phyloP scores from a whole-genome alignment of 768 basidiomycete species.

The Antrodiella citrinella region DNA sequence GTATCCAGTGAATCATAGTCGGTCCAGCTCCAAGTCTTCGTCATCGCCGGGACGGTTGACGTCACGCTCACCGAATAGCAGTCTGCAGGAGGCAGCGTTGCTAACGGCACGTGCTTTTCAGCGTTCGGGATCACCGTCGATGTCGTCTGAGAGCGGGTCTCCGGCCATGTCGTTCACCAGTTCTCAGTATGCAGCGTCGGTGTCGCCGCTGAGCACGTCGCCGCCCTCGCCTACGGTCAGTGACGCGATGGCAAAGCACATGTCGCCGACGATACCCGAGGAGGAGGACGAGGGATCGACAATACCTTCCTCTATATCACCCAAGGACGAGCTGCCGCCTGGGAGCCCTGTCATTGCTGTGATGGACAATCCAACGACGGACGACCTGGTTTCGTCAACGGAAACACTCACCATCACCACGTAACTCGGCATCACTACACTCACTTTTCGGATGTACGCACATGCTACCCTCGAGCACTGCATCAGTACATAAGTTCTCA shows the following conservation, averaged over 20 bases:
- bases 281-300: neutral
- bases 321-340: neutral
- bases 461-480: neutral
- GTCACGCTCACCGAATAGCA: neutral
- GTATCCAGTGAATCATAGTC: slow-evolving; percentile 16
- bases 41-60: neutral
- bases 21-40: slow-evolving; percentile 12
- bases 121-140: slow-evolving; percentile 19
- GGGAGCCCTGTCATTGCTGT: slow-evolving; percentile 6
- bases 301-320: neutral
- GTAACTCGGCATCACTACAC: neutral
- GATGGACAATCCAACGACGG: neutral
- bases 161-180: slow-evolving; percentile 54
- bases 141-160: slow-evolving; percentile 41
- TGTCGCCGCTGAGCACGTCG: slow-evolving; percentile 23
- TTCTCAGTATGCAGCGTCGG: slow-evolving; percentile 27
- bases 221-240: slow-evolving; percentile 21
- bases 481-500: neutral
- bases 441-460: neutral
- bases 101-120: neutral
- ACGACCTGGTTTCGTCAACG: slow-evolving; percentile 1
- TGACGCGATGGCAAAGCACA: slow-evolving; percentile 5
- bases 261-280: neutral
- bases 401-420: slow-evolving; percentile 4
- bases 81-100: neutral